Conservation (phyloP, 768 basidiomycete genomes). For the Gloeostereum incarnatum region DNA sequence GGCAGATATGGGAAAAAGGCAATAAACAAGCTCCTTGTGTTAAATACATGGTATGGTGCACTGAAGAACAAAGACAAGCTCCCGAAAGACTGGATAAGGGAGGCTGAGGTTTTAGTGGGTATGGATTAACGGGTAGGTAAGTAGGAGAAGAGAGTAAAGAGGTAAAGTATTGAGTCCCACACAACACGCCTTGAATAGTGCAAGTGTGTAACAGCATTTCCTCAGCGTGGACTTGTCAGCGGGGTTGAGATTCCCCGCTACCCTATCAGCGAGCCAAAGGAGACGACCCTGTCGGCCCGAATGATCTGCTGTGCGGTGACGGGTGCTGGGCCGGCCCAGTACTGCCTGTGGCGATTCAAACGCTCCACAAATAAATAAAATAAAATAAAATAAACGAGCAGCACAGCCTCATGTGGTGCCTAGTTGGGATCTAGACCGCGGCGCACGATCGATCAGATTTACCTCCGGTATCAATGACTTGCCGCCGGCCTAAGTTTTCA, state of each 20-base stretch:
- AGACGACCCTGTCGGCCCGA: not conserved
- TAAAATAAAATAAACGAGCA: not conserved
- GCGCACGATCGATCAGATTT: no score
- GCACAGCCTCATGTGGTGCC: not conserved
- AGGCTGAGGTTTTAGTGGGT: conserved; percentile 24
- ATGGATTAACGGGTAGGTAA: conserved; percentile 6
- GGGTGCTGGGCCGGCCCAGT: not conserved
- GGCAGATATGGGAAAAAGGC: conserved; percentile 8
- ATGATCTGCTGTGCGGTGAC: not conserved
- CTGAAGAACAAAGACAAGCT: conserved; percentile 9
- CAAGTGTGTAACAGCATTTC: not conserved
- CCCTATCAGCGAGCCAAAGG: not conserved
- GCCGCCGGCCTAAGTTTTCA: no score
- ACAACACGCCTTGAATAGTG: not conserved
- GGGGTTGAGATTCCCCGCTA: not conserved
- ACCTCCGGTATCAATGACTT: no score
- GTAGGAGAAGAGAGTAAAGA: not conserved
- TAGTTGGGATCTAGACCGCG: not conserved
- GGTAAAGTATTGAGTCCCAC: not conserved
- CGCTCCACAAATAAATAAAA: conserved; percentile 1
- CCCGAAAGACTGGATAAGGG: conserved; percentile 11
- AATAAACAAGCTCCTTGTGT: conserved; percentile 5
- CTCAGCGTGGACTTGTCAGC: not conserved
- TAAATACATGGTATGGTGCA: conserved; percentile 13
- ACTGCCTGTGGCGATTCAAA: not conserved